Conservation (phyloP, 345 rosid species). For the Linum lewisii region DNA sequence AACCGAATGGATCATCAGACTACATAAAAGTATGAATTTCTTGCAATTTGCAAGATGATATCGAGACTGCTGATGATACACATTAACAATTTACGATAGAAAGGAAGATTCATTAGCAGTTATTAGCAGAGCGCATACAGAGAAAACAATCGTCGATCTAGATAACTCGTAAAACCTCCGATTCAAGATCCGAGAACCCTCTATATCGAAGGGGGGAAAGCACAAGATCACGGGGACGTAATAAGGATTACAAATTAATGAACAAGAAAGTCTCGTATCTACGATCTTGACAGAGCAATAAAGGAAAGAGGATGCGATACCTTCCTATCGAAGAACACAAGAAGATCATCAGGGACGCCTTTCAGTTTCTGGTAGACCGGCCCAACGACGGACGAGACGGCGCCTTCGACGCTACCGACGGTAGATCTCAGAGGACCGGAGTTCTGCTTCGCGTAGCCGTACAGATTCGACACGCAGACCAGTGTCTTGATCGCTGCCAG, state of each 20-base stretch:
- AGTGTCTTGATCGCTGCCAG: conserved; percentile 46
- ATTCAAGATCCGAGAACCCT: background rate
- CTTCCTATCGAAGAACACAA: conserved; percentile 63
- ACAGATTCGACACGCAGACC: conserved; percentile 41
- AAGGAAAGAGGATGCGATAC: conserved; percentile 18
- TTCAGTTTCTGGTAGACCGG: conserved; percentile 61
- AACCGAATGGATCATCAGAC: background rate
- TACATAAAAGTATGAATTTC: no score
- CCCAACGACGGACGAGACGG: conserved; percentile 47
- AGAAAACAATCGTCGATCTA: no score
- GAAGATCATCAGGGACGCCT: conserved; percentile 58
- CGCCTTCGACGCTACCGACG: conserved; percentile 54
- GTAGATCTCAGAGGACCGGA: conserved; percentile 71
- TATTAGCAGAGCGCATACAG: background rate
- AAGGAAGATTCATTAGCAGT: background rate
- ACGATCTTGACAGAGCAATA: background rate
- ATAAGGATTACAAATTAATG: background rate
- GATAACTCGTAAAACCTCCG: background rate
- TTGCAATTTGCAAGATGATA: no score
- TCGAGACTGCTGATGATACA: no score
- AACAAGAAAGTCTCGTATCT: background rate
- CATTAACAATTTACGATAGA: no score
- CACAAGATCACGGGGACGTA: background rate
- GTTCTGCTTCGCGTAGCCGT: conserved; percentile 63
- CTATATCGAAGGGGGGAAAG: background rate